These are phyloP conservation scores for Geoglossum glabrum DNA, from an alignment of 495 filamentous ascomycete species.

Conservation along the genomic window DNA sequence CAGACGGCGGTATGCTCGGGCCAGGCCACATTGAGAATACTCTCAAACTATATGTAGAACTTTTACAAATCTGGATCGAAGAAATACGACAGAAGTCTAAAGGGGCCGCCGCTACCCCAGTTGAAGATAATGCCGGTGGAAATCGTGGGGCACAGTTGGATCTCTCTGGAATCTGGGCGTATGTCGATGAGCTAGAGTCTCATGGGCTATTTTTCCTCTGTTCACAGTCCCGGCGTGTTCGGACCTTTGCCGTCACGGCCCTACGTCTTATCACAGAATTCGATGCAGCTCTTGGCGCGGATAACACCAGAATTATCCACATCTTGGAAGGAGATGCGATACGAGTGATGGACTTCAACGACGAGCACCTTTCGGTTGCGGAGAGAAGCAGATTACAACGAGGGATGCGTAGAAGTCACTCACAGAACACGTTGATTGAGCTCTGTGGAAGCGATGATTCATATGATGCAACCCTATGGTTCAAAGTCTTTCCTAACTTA, in stretches of 20 bases:
- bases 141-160: constrained; percentile 58
- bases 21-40: constrained; percentile 91
- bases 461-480: constrained; percentile 89
- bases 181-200: constrained; percentile 92
- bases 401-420: constrained; percentile 66
- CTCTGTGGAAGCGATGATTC: constrained; percentile 89
- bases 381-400: constrained; percentile 85
- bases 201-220: constrained; percentile 97
- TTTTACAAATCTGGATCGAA: constrained; percentile 91
- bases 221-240: constrained; percentile 76
- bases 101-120: constrained; percentile 41
- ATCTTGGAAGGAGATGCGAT: constrained; percentile 81
- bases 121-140: constrained; percentile 33
- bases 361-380: constrained; percentile 77
- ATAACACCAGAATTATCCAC: constrained; percentile 62
- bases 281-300: constrained; percentile 69
- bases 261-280: constrained; percentile 85
- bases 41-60: constrained; percentile 74
- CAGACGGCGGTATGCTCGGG: constrained; percentile 91
- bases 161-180: constrained; percentile 64
- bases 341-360: constrained; percentile 76
- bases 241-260: constrained; percentile 79
- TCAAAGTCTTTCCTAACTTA: constrained; percentile 92
- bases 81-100: constrained; percentile 77
- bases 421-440: constrained; percentile 72